Evolutionary conservation across 176 grass and related monocot genomes (phyloP).

Genomic region (Raddia guianensis): DNA sequence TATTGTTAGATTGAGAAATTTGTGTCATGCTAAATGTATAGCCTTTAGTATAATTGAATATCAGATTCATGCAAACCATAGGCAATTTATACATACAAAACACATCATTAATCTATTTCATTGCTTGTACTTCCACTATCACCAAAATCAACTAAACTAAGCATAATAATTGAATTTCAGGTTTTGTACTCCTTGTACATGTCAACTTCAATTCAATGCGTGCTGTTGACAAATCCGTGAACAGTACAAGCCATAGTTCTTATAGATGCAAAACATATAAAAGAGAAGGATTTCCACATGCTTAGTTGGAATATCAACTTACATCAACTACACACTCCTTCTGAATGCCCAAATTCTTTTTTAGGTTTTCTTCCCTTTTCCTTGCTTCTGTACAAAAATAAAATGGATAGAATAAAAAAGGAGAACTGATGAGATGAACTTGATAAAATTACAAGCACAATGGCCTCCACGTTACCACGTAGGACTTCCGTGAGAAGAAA

Average conservation of each 20-base stretch:
- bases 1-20: background rate
- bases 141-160: constrained; percentile 1
- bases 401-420: background rate
- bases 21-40: constrained; percentile 8
- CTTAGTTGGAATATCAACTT: constrained; percentile 37
- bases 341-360: constrained; percentile 75
- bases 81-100: constrained; percentile 9
- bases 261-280: background rate
- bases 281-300: background rate
- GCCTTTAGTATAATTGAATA: constrained; percentile 33
- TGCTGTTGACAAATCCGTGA: background rate
- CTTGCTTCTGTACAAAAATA: constrained; percentile 52
- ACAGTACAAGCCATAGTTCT: background rate
- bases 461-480: background rate
- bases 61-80: constrained; percentile 14
- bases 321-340: constrained; percentile 82
- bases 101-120: background rate
- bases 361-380: constrained; percentile 69
- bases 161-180: constrained; percentile 1
- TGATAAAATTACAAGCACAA: background rate
- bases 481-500: background rate
- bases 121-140: background rate
- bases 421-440: background rate
- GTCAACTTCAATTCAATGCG: background rate
- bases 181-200: background rate